Evolutionary conservation across 805 yeast species (phyloP), one percentile per base, ranked within the genome.

Genomic region (Cyberlindnera samutprakarnensis): DNA sequence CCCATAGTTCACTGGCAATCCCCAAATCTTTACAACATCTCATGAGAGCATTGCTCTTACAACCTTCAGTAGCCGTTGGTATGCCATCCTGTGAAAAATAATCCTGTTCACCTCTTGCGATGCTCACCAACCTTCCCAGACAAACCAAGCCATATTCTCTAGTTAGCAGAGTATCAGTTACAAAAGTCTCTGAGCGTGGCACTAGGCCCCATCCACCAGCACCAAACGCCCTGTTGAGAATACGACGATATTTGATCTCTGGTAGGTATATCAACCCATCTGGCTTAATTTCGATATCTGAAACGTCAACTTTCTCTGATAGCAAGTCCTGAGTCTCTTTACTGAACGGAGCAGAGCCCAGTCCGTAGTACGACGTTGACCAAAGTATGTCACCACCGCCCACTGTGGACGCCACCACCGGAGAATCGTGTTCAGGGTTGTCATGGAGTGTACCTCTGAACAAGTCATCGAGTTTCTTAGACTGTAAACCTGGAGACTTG

Each of bases 201-300:
- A 94, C 95, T 35, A 92, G 64, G 1, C 97, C 97, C 98, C 98
- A 92, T 2, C 94, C 96, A 18, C 98, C 98, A 6, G 98, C 96
- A 4, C 98, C 98, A 64, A 92, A 90, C 0, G 97, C 94, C 23
- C 68, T 68, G 58, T 90, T 90, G 43, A 92, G 59, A 15, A 88
- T 79, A 27, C 98, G 70, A 43, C 98, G 72, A 54, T 92, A 92
- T 54, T 90, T 90, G 59, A 92, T 92, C 55, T 92, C 98, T 0
- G 98, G 98, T 28, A 92, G 62, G 49, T 85, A 92, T 7, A 92
- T 57, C 31, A 92, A 62, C 12, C 97, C 97, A 55, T 92, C 98
- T 1, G 97, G 97, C 39, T 90, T 92, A 43, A 92, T 81, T 54
- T 92, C 98, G 32, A 92, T 76, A 45, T 90, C 96, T 18, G 68